phyloP scores from a whole-genome alignment of 176 grass and related monocot genomes.

The Rhynchospora pubera region DNA sequence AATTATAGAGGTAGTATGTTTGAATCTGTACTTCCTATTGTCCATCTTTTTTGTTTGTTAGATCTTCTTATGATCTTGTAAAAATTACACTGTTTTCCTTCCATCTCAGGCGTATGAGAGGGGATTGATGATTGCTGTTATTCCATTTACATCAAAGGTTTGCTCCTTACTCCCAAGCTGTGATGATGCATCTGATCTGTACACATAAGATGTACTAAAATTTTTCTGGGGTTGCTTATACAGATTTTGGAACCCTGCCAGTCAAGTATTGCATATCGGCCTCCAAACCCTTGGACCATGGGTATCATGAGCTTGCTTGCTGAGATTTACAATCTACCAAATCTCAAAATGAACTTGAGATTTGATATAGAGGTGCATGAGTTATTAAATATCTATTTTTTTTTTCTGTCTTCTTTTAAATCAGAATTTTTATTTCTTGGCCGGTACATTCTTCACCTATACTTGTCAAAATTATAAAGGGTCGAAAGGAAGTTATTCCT shows the following conservation, averaged over 20 bases:
- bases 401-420: slow-evolving; percentile 12
- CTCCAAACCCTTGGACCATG: slow-evolving; percentile 99
- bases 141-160: slow-evolving; percentile 98
- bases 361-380: slow-evolving; percentile 87
- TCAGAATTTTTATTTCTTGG: not conserved
- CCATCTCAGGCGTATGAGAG: slow-evolving; percentile 75
- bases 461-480: not conserved
- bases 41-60: slow-evolving; percentile 3
- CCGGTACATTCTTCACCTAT: not conserved
- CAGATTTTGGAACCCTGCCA: slow-evolving; percentile 96
- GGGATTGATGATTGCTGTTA: slow-evolving; percentile 94
- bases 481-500: not conserved
- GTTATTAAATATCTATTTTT: not conserved
- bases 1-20: slow-evolving; percentile 65
- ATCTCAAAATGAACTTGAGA: slow-evolving; percentile 99
- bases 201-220: slow-evolving; percentile 6
- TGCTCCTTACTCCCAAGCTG: slow-evolving; percentile 11
- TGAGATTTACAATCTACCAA: slow-evolving; percentile 92
- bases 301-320: slow-evolving; percentile 90
- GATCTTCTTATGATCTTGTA: not conserved
- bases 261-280: slow-evolving; percentile 88
- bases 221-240: slow-evolving; percentile 19
- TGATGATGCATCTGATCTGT: not conserved
- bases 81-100: slow-evolving; percentile 28
- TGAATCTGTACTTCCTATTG: slow-evolving; percentile 7